Percentiles rank a stretch among this genome's conserved stretches.
Evolutionary conservation across 2,329 filamentous ascomycete species (phyloP).

Genomic region (Beauveria sp.): DNA sequence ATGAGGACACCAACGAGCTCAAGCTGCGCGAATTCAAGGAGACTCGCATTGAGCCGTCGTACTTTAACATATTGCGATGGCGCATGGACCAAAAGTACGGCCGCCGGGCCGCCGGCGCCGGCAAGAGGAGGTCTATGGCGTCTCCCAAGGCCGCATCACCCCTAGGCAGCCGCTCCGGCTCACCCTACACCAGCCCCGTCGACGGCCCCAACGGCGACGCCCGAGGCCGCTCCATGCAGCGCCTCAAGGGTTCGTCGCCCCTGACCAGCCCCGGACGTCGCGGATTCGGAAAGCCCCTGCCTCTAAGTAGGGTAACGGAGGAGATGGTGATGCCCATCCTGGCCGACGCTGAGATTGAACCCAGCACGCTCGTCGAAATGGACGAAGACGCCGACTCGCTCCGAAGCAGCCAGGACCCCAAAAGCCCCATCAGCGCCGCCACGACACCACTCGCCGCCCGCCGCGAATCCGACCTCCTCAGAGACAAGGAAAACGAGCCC

Average conservation of each 20-base stretch:
- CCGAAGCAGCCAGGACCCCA: slow-evolving; percentile 36
- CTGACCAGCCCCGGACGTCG: slow-evolving; percentile 58
- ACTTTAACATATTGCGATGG: slow-evolving; percentile 93
- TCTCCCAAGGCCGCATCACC: slow-evolving; percentile 38
- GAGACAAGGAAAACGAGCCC: slow-evolving; percentile 29
- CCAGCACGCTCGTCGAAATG: slow-evolving; percentile 47
- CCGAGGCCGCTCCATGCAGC: slow-evolving; percentile 65
- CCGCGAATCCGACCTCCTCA: slow-evolving; percentile 28
- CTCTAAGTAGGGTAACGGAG: slow-evolving; percentile 67
- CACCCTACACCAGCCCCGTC: slow-evolving; percentile 59
- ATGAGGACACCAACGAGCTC: slow-evolving; percentile 85
- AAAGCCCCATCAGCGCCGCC: slow-evolving; percentile 21
- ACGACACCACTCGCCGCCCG: slow-evolving; percentile 21
- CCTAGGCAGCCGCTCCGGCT: slow-evolving; percentile 41
- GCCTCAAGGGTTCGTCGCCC: slow-evolving; percentile 57
- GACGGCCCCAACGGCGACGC: slow-evolving; percentile 59
- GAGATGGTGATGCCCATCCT: slow-evolving; percentile 43
- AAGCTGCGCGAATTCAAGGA: slow-evolving; percentile 90
- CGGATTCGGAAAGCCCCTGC: slow-evolving; percentile 60
- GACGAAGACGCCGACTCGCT: slow-evolving; percentile 52
- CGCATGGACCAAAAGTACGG: slow-evolving; percentile 93
- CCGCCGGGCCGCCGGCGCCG: slow-evolving; percentile 39
- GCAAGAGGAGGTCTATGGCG: slow-evolving; percentile 46
- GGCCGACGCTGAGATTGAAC: slow-evolving; percentile 30
- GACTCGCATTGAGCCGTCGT: slow-evolving; percentile 80